Percentiles rank a stretch among this genome's conserved stretches.
phyloP scores from a whole-genome alignment of 1,284 basidiomycete species.

The Cutaneotrichosporon cavernicola region DNA sequence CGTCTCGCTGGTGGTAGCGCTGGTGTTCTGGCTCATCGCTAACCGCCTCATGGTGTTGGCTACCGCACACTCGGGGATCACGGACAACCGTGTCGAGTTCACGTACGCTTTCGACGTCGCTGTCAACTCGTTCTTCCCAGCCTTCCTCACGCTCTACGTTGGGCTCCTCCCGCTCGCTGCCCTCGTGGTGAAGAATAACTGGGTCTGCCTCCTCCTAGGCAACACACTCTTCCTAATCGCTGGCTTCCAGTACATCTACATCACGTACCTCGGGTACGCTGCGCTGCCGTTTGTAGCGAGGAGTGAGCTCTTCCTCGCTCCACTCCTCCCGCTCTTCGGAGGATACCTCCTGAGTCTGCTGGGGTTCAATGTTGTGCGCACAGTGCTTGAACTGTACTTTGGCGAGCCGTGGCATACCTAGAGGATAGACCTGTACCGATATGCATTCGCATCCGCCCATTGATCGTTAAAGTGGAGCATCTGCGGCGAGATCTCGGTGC shows the following conservation, averaged over 20 bases:
- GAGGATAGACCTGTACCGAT: neutral
- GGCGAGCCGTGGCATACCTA: constrained; percentile 50
- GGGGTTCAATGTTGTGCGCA: constrained; percentile 82
- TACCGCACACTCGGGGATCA: constrained; percentile 61
- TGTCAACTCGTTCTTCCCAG: constrained; percentile 90
- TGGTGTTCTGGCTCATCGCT: constrained; percentile 74
- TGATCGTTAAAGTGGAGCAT: neutral
- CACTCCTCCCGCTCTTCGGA: constrained; percentile 76
- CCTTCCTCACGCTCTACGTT: constrained; percentile 82
- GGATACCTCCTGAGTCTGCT: constrained; percentile 80
- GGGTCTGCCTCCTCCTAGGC: constrained; percentile 88
- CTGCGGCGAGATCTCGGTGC: neutral
- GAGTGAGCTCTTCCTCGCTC: constrained; percentile 79
- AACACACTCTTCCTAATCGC: constrained; percentile 87
- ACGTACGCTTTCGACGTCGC: constrained; percentile 93
- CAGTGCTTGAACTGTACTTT: constrained; percentile 75
- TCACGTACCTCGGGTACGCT: constrained; percentile 79
- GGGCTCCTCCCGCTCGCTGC: constrained; percentile 80
- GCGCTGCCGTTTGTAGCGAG: constrained; percentile 89
- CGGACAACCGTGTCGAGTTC: constrained; percentile 78
- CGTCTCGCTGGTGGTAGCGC: constrained; percentile 69
- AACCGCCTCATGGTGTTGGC: constrained; percentile 71
- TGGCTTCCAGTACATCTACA: constrained; percentile 82
- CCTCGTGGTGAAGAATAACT: constrained; percentile 75
- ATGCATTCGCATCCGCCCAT: neutral